Percentiles rank a stretch among this genome's conserved stretches.
These are phyloP conservation scores for Lantana camara DNA, from an alignment of 257 asterid genomes.

Conservation along the genomic window DNA sequence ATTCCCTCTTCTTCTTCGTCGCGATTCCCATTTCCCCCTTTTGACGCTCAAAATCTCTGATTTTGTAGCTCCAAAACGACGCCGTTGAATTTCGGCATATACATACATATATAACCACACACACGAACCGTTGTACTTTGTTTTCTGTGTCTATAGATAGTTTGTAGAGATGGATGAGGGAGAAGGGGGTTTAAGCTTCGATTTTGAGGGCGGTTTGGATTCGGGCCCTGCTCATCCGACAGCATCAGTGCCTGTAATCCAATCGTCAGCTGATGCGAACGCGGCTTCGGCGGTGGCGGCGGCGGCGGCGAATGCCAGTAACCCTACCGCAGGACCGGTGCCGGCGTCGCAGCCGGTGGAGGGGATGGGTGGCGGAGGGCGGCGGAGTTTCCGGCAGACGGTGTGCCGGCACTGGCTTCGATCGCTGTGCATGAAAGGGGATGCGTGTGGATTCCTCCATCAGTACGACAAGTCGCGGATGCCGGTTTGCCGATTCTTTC, in stretches of 20 bases:
- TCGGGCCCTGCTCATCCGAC: slow-evolving; percentile 75
- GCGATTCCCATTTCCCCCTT: background rate
- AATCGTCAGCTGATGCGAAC: slow-evolving; percentile 42
- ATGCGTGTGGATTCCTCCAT: slow-evolving; percentile 80
- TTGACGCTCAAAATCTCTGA: background rate
- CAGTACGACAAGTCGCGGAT: slow-evolving; percentile 82
- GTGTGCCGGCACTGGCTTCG: slow-evolving; percentile 86
- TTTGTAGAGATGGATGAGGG: slow-evolving; percentile 75
- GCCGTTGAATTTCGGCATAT: background rate
- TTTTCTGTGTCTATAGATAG: background rate
- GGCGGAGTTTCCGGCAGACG: slow-evolving; percentile 83
- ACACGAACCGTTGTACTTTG: background rate
- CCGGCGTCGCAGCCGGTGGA: slow-evolving; percentile 42
- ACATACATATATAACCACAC: background rate
- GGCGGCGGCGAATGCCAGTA: slow-evolving; percentile 30
- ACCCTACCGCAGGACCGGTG: slow-evolving; percentile 30
- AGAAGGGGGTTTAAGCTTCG: slow-evolving; percentile 89
- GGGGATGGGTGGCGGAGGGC: slow-evolving; percentile 42
- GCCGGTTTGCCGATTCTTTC: slow-evolving; percentile 80
- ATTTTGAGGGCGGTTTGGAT: slow-evolving; percentile 88
- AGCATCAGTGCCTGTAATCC: slow-evolving; percentile 75
- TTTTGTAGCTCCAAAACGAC: background rate
- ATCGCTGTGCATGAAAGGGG: slow-evolving; percentile 80
- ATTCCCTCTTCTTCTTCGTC: background rate
- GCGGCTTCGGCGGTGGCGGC: slow-evolving; percentile 35